Percentiles rank a stretch among this genome's conserved stretches.
These are phyloP conservation scores for Penicillium sp. DNA, from an alignment of 2,329 filamentous ascomycete genomes.

Conservation along the genomic window DNA sequence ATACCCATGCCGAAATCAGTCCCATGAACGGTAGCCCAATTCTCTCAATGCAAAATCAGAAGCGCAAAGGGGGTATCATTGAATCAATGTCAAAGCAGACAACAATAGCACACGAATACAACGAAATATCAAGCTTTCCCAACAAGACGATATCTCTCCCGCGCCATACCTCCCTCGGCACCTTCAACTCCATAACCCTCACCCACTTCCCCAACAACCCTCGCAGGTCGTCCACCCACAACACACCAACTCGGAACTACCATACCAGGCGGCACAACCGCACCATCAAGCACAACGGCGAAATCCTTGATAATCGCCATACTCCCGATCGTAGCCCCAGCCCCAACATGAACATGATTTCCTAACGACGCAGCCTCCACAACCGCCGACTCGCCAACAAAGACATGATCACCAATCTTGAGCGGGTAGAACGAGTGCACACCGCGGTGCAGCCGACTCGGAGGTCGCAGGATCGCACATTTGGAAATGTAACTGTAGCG, in stretches of 20 bases:
- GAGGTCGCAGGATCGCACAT: constrained; percentile 72
- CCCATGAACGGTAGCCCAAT: too few species aligned
- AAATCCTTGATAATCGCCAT: constrained; percentile 93
- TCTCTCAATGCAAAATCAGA: too few species aligned
- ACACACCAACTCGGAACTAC: constrained; percentile 88
- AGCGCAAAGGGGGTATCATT: constrained; percentile 16
- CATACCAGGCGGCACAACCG: constrained; percentile 79
- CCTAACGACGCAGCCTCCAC: constrained; percentile 80
- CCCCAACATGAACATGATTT: constrained; percentile 79
- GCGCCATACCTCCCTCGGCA: constrained; percentile 41
- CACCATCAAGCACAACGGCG: constrained; percentile 76
- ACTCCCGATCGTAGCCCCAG: constrained; percentile 69
- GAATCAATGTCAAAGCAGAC: constrained; percentile 5
- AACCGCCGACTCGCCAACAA: constrained; percentile 67
- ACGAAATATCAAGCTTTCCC: constrained; percentile 23
- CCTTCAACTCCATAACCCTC: constrained; percentile 45
- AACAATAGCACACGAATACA: constrained; percentile 6
- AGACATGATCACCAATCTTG: constrained; percentile 91
- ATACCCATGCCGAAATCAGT: neutral
- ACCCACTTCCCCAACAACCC: constrained; percentile 70
- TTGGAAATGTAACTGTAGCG: constrained; percentile 84
- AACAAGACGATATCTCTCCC: constrained; percentile 40
- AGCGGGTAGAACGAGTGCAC: constrained; percentile 63
- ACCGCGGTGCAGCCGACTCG: constrained; percentile 74
- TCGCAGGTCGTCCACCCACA: constrained; percentile 75